Evolutionary conservation across 768 basidiomycete genomes (phyloP), one percentile per base, ranked within the genome.

Genomic region (Amanita muscaria): DNA sequence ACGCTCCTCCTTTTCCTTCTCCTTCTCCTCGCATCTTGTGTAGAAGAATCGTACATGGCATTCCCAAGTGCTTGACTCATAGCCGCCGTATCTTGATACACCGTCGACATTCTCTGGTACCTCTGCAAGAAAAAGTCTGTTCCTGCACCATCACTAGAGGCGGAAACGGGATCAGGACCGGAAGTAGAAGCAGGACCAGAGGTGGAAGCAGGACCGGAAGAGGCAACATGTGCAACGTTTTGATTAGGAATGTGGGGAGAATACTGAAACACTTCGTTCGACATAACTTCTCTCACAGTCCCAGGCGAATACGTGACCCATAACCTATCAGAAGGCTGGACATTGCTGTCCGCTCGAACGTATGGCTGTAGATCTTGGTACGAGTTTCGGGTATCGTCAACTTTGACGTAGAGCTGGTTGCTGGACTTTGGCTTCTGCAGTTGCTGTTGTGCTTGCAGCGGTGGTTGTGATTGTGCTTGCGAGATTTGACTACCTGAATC

Each of bases 61-160:
- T 73, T 72, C 2, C 70, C 72, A 27, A 88, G 65, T 14, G 77
- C 76, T 48, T 84, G 81, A 7, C 75, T 81, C 6, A 85, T 70
- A 9, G 76, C 79, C 31, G 78, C 73, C 19, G 62, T 70, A 59
- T 76, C 72, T 49, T 72, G 62, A 35, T 70, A 70, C 22, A 49
- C 53, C 45, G 52, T 59, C 14, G 61, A 61, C 12, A 56, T 56
- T n/a, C 63, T 54, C 27, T 46, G 36, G n/a, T 46, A 35, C 9
- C 27, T 37, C 27, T 19, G 7, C 10, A 44, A 16, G 33, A 44
- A 44, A n/a, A 19, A 21, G 9, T 44, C 43, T 25, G 16, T 10
- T 10, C 24, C 33, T 4, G 11, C 51, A 38, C 51, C 32, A 42
- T 51, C 22, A 7, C 14, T 40, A 5, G 36, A 37, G 3, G 36